Conservation (phyloP, 306 rosid species). For the Comarum palustre region DNA sequence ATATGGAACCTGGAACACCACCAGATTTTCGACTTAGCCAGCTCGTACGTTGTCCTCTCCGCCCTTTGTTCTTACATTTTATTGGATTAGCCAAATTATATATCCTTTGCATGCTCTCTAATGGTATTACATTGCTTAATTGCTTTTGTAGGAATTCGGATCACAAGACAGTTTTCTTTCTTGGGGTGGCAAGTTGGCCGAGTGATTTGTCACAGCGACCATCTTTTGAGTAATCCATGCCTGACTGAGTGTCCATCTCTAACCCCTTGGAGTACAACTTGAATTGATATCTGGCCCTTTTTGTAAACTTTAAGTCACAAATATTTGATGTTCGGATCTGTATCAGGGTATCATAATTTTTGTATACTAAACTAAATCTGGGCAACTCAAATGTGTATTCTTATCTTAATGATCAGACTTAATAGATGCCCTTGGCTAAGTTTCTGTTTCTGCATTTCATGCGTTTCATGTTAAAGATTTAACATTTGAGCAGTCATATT, state of each 20-base stretch:
- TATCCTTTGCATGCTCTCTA: neutral
- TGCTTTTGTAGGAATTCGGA: conserved; percentile 52
- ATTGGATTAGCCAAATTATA: neutral
- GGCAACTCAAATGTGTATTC: neutral
- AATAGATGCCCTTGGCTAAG: neutral
- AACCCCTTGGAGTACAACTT: conserved; percentile 21
- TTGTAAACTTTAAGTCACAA: conserved; percentile 21
- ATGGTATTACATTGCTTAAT: conserved; percentile 4
- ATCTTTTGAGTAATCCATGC: conserved; percentile 25
- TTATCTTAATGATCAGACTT: neutral
- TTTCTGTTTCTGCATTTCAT: neutral
- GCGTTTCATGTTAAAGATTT: neutral
- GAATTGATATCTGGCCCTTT: conserved; percentile 18
- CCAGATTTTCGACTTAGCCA: conserved; percentile 77
- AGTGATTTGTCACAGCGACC: conserved; percentile 27
- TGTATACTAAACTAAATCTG: neutral
- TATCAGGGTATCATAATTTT: too few species aligned
- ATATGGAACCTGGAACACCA: conserved; percentile 57
- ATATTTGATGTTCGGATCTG: conserved; percentile 12
- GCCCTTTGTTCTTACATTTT: neutral
- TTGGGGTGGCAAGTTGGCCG: conserved; percentile 48
- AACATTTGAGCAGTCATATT: neutral
- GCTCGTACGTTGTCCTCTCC: conserved; percentile 44
- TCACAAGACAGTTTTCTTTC: conserved; percentile 67
- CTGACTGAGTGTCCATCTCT: neutral